These are phyloP conservation scores for Diaporthe amygdali DNA, from an alignment of 2,329 filamentous ascomycete genomes.

Conservation along the genomic window DNA sequence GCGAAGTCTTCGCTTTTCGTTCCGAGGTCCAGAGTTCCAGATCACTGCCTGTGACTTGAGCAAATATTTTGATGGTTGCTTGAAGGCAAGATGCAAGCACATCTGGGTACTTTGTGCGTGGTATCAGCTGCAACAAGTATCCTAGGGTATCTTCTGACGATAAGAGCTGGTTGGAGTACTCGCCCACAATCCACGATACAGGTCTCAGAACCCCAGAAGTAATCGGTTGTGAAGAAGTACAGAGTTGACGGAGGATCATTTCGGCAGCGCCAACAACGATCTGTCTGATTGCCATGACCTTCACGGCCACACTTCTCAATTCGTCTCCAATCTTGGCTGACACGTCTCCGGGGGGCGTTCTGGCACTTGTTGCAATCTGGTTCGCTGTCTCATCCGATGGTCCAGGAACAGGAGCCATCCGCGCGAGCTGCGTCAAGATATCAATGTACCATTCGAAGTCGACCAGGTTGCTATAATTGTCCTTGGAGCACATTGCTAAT, in stretches of 20 bases:
- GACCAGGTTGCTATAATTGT: constrained; percentile 82
- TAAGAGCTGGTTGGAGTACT: constrained; percentile 78
- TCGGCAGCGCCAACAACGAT: constrained; percentile 87
- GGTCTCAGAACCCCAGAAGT: constrained; percentile 74
- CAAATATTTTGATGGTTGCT: constrained; percentile 84
- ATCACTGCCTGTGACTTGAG: constrained; percentile 70
- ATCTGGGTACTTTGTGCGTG: constrained; percentile 63
- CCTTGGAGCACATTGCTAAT: constrained; percentile 85
- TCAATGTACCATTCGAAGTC: constrained; percentile 99
- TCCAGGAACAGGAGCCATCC: constrained; percentile 64
- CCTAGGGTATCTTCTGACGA: constrained; percentile 75
- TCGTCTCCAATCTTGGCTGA: constrained; percentile 81
- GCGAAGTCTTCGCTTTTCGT: constrained; percentile 74
- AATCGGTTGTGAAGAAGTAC: constrained; percentile 58
- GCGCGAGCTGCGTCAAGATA: constrained; percentile 83
- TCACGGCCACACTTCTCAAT: constrained; percentile 87
- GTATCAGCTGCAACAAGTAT: constrained; percentile 71
- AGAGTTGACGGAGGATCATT: constrained; percentile 68
- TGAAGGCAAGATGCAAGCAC: constrained; percentile 83
- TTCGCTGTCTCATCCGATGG: constrained; percentile 43
- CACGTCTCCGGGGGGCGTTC: constrained; percentile 49
- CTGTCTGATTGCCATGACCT: constrained; percentile 81
- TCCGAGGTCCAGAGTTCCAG: constrained; percentile 72
- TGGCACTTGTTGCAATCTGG: constrained; percentile 34
- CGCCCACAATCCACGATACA: constrained; percentile 84